A percentile compares a stretch with the other conserved stretches of the same genome.
Evolutionary conservation across 257 asterid species (phyloP).

Genomic region (Lantana camara): DNA sequence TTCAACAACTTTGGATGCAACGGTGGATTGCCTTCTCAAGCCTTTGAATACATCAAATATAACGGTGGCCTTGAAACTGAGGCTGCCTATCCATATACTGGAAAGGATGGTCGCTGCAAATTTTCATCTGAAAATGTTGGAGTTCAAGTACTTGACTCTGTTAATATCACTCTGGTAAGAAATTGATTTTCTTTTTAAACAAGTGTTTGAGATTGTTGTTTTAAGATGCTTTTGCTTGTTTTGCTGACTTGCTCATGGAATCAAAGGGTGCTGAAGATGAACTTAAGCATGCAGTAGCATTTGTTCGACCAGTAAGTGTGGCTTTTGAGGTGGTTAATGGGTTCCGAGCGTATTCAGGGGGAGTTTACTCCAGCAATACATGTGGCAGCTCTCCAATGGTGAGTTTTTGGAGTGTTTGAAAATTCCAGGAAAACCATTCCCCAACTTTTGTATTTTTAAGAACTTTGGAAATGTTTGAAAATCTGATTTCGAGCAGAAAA

Average conservation of each 20-base stretch:
- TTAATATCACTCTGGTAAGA: conserved; percentile 88
- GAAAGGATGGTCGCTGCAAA: conserved; percentile 66
- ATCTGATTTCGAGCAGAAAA: too few relatives aligned
- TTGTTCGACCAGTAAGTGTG: conserved; percentile 81
- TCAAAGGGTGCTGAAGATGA: conserved; percentile 88
- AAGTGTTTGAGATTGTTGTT: neutral
- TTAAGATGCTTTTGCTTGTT: neutral
- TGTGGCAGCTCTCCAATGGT: conserved; percentile 83
- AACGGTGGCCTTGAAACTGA: conserved; percentile 94
- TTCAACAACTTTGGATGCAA: conserved; percentile 94
- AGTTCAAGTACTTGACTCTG: conserved; percentile 65
- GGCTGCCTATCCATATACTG: conserved; percentile 84
- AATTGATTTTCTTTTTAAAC: neutral
- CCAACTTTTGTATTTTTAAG: too few relatives aligned
- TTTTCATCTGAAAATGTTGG: conserved; percentile 71
- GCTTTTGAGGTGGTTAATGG: conserved; percentile 75
- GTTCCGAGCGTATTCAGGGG: conserved; percentile 58
- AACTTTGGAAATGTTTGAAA: too few relatives aligned
- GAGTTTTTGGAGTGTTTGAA: too few relatives aligned
- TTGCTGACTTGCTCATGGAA: conserved; percentile 13
- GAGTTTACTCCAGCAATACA: conserved; percentile 67
- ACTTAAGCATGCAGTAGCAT: conserved; percentile 81
- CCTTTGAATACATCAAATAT: conserved; percentile 89
- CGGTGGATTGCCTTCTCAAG: conserved; percentile 97
- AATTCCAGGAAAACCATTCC: too few relatives aligned